phyloP scores from a whole-genome alignment of 805 yeast genomes.

The Saccharomycopsis sp. region DNA sequence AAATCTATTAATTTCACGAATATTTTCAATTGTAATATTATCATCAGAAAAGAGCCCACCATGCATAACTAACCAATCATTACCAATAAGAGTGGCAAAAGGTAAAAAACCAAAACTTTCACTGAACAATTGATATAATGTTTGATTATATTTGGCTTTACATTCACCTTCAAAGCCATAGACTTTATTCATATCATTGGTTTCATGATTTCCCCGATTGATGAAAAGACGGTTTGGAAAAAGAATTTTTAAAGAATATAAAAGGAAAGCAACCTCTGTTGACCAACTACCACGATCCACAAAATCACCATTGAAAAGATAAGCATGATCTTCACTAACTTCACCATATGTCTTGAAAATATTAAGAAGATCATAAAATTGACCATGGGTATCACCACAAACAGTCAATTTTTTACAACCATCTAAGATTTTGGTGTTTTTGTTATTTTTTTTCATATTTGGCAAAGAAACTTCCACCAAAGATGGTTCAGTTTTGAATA shows the following conservation, averaged over 20 bases:
- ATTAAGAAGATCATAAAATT: constrained; percentile 80
- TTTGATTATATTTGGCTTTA: constrained; percentile 76
- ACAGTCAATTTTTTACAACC: constrained; percentile 53
- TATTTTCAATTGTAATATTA: constrained; percentile 58
- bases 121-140: constrained; percentile 70
- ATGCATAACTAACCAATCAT: constrained; percentile 80
- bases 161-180: constrained; percentile 97
- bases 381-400: constrained; percentile 98
- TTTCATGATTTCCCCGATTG: constrained; percentile 95
- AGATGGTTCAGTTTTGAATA: constrained; percentile 58
- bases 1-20: constrained; percentile 62
- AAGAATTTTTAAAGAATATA: constrained; percentile 66
- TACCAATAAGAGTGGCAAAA: constrained; percentile 70
- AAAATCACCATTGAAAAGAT: constrained; percentile 92
- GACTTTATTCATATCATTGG: constrained; percentile 91
- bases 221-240: constrained; percentile 62
- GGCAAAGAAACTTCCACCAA: constrained; percentile 55
- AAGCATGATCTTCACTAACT: constrained; percentile 57
- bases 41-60: constrained; percentile 89
- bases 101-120: constrained; percentile 84
- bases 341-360: constrained; percentile 67
- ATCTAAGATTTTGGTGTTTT: constrained; percentile 21
- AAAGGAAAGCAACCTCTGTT: constrained; percentile 81
- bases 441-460: constrained; percentile 20
- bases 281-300: constrained; percentile 99